phyloP scores from a whole-genome alignment of 2,329 filamentous ascomycete genomes.

The Exophiala calicioides region DNA sequence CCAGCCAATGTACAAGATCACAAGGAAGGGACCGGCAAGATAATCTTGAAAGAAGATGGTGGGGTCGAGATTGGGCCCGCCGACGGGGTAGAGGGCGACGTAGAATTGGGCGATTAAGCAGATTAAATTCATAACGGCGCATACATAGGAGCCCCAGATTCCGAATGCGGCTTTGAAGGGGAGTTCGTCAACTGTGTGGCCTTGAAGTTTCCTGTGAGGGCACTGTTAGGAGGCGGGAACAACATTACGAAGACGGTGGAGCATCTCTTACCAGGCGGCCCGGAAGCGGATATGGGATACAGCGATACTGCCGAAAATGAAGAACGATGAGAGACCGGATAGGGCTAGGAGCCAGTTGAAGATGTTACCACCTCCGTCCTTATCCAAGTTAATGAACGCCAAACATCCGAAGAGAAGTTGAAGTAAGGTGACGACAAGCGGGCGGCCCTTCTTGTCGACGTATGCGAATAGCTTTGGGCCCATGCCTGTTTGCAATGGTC shows the following conservation, averaged over 20 bases:
- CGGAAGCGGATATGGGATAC: constrained; percentile 61
- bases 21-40: constrained; percentile 46
- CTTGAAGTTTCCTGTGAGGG: constrained; percentile 68
- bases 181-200: constrained; percentile 72
- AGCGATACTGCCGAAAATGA: constrained; percentile 67
- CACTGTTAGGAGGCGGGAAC: constrained; percentile 63
- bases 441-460: constrained; percentile 48
- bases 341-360: constrained; percentile 67
- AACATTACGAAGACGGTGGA: constrained; percentile 83
- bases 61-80: constrained; percentile 51
- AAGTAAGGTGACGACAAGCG: constrained; percentile 41
- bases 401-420: constrained; percentile 43
- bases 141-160: constrained; percentile 75
- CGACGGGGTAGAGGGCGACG: constrained; percentile 77
- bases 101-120: constrained; percentile 85
- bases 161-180: constrained; percentile 81
- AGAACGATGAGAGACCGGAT: constrained; percentile 63
- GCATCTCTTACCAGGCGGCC: constrained; percentile 11
- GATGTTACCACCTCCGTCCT: constrained; percentile 51
- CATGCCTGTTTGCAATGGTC: constrained; percentile 54
- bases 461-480: constrained; percentile 55
- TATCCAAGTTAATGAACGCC: constrained; percentile 41
- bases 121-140: constrained; percentile 71
- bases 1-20: constrained; percentile 60
- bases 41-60: constrained; percentile 69